Evolutionary conservation across 345 rosid genomes (phyloP), one percentile per base, ranked within the genome.

Genomic region (Eucalyptus brandiana): DNA sequence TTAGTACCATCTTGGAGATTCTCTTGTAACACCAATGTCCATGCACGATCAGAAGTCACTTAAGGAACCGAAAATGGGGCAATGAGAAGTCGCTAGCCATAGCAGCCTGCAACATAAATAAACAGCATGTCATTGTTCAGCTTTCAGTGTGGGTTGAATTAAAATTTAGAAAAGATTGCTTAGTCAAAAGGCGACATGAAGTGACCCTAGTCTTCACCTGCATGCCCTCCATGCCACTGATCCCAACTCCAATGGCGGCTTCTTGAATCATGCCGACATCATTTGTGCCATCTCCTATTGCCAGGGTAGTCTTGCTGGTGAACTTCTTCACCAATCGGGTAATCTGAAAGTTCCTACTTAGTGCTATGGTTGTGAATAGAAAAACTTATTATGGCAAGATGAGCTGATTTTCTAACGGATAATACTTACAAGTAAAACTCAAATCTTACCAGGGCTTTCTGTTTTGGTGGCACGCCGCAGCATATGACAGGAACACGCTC

Each of bases 251-350:
- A 88, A 96, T 94, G 90, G 95, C 97, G 7, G 99, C 98, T 95
- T 95, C 99, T 92, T 96, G 99, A 94, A 97, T 97, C 98, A 97
- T 97, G 86, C 99, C 99, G 34, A 96, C 96, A 89, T 97, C 99
- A 86, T 95, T 94, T 91, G 99, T 94, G 0, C 97, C 95, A 37
- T 97, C 99, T 44, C 99, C 99, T 47, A 95, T 94, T 44, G 99
- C 97, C 86, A 97, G 89, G 80, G 95, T 96, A 62, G 96, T 93
- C 88, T 86, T 95, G 49, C 97, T 94, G 10, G 99, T 95, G 86
- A 93, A 93, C 91, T 94, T 91, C 91, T 95, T 97, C 13, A 96
- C 95, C 87, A 94, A 91, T 54, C 94, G 87, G 23, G 99, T 95
- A 37, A 97, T 93, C 99, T 97, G 93, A 80, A 76, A 72, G 32